Base-by-base conservation (phyloP, 2,329 filamentous ascomycete species). In the Orbilia oligospora region DNA sequence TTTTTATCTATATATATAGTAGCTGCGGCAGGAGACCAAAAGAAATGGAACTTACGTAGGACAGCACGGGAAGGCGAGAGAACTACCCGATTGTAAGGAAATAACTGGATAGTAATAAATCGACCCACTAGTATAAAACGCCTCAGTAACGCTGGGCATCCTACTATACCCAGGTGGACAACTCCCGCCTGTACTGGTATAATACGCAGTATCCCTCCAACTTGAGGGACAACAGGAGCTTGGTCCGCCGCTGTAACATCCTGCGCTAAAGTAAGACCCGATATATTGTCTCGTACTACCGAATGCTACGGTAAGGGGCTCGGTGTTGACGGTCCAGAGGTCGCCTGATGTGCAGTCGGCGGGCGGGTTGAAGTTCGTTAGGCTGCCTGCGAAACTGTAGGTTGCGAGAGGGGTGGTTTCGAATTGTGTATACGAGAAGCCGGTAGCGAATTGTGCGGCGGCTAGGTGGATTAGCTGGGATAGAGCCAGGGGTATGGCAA, bases 141-240 rank as follows among this genome's bases (percentile, higher is more conserved):
- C 5, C 14, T 5, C 27, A 5, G 33, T 44, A 27, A 38, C 27
- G 18, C 10, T 24, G 1, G 68, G 55, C 55, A 71, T 51, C 12
- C 46, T 64, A n/a, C 55, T 71, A 16, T 71, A 71, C 12, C 68
- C 68, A 38, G 44, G 30, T 0, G 68, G 68, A 41, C 68, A 71
- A 24, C 20, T 44, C 14, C 41, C 20, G 1, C 55, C 55, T 0
- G 22, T 61, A n/a, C 68, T 44, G 2, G 55, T 63, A 36, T 64
- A 71, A 51, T 71, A 71, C 2, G 27, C 46, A 3, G 33, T 38
- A 36, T 27, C 46, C 33, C 49, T 5, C 68, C 68, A 71, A 41
- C 24, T 46, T 5, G 44, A 16, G 2, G 68, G 68, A 38, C 68
- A 71, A n/a, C 68, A 71, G 16, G 55, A 22, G 4, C 27, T 14